A percentile compares a stretch with the other conserved stretches of the same genome.
phyloP scores from a whole-genome alignment of 495 filamentous ascomycete genomes.

The Niebla homalea region DNA sequence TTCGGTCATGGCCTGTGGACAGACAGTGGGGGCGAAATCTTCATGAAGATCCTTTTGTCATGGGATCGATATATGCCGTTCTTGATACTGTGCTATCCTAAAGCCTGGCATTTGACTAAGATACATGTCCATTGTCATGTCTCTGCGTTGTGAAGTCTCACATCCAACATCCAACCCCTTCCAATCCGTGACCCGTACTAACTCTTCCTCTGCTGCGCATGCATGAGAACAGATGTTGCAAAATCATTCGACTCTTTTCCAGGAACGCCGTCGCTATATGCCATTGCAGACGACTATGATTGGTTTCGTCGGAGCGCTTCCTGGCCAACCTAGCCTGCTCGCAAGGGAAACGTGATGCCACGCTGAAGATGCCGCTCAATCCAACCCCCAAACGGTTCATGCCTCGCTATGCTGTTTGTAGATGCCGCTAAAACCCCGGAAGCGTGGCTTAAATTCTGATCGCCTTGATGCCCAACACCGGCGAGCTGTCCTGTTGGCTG shows the following conservation, averaged over 20 bases:
- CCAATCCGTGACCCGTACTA: background rate
- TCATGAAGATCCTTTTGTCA: too few species aligned
- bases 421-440: background rate
- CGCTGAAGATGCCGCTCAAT: constrained; percentile 6
- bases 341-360: constrained; percentile 7
- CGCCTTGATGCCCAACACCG: constrained; percentile 11
- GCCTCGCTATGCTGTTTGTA: constrained; percentile 10
- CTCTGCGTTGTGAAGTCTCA: too few species aligned
- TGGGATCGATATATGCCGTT: too few species aligned
- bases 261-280: constrained; percentile 12
- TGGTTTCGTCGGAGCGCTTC: constrained; percentile 15
- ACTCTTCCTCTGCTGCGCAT: background rate
- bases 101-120: too few species aligned
- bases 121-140: too few species aligned
- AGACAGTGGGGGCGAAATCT: too few species aligned
- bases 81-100: too few species aligned
- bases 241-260: background rate
- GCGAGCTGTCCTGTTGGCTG: constrained; percentile 1
- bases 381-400: background rate
- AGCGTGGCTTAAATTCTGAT: constrained; percentile 6
- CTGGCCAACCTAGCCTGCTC: constrained; percentile 12
- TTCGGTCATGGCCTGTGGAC: too few species aligned
- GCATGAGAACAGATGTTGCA: background rate
- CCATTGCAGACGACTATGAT: constrained; percentile 2
- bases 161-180: background rate